Base-by-base conservation (phyloP, 2,329 filamentous ascomycete genomes). In the Dactylonectria macrodidyma region DNA sequence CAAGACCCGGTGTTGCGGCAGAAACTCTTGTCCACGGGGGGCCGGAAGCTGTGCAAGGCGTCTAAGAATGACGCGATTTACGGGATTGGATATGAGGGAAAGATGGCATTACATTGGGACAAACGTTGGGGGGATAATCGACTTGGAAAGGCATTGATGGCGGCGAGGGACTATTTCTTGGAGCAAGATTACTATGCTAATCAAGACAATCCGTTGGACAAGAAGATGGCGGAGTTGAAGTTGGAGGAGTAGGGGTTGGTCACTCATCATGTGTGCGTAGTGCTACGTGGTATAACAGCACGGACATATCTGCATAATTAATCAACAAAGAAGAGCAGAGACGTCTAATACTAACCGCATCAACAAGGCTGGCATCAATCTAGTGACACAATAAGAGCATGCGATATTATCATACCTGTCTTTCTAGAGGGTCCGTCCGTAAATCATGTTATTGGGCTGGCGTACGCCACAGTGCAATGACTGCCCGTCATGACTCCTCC, bases 31-130 rank as follows among this genome's bases (percentile, higher is more conserved):
- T 75, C 68, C 3, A 81, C 79, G 5, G 75, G 78, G 3, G 71
- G 78, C 38, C 67, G 76, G 19, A n/a, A 77, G 47, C 71, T 81
- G 1, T 76, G 74, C 6, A 79, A 81, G 48, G 79, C 78, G 7
- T 72, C 76, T 24, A 73, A 73, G 0, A 64, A 55, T 26, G 80
- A 81, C 69, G 76, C 3, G 71, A 19, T 80, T 14, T 82, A 79
- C 79, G 78, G 78, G 9, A 79, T 81, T 61, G 78, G 78, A 8
- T 81, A 74, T 55, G 75, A 68, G 24, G 77, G 69, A 19, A 75
- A 75, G 61, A 73, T 79, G 73, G 41, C 62, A 26, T 62, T 73
- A 56, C 57, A 63, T 33, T 38, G 71, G 26, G 19, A 19, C 19
- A 19, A 19, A 19, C 65, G 76, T 52, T 81, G 77, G 79, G 78